Percentiles rank a stretch among this genome's conserved stretches.
Conservation (phyloP, 306 rosid genomes). For the Cucurbita ficifolia region DNA sequence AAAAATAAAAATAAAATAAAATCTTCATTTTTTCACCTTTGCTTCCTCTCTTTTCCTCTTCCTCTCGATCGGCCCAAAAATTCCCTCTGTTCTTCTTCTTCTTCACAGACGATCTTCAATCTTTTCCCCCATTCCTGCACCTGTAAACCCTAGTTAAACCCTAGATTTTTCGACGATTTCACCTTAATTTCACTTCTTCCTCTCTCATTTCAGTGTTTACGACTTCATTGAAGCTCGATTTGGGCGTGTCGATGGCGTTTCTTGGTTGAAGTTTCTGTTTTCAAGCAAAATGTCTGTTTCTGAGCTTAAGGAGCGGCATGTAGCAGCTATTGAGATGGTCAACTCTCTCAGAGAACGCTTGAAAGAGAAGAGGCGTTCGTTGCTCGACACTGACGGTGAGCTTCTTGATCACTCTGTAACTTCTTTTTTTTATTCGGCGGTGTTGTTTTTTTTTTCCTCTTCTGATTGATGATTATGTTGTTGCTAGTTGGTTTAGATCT, state of each 20-base stretch:
- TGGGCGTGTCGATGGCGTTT: slow-evolving; percentile 9
- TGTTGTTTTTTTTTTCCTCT: neutral
- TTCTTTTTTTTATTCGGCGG: neutral
- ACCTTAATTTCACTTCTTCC: neutral
- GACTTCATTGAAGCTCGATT: neutral
- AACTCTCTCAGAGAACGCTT: slow-evolving; percentile 62
- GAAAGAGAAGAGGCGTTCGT: slow-evolving; percentile 50
- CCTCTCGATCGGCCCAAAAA: neutral
- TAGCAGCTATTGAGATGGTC: slow-evolving; percentile 60
- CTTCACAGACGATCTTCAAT: neutral
- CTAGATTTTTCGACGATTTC: neutral
- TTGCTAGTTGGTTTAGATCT: slow-evolving; percentile 16
- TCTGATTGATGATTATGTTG: neutral
- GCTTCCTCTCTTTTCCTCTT: neutral
- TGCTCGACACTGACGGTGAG: slow-evolving; percentile 75
- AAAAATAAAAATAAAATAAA: neutral
- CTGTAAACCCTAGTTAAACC: neutral
- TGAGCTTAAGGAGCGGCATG: slow-evolving; percentile 86
- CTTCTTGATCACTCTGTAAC: neutral
- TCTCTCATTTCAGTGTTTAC: neutral
- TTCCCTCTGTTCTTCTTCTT: neutral
- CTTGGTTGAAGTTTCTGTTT: slow-evolving; percentile 3
- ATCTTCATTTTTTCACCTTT: neutral
- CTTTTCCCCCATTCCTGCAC: neutral
- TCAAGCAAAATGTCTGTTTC: slow-evolving; percentile 53